These are phyloP conservation scores for Pisolithus sp. DNA, from an alignment of 768 basidiomycete species.

Conservation along the genomic window DNA sequence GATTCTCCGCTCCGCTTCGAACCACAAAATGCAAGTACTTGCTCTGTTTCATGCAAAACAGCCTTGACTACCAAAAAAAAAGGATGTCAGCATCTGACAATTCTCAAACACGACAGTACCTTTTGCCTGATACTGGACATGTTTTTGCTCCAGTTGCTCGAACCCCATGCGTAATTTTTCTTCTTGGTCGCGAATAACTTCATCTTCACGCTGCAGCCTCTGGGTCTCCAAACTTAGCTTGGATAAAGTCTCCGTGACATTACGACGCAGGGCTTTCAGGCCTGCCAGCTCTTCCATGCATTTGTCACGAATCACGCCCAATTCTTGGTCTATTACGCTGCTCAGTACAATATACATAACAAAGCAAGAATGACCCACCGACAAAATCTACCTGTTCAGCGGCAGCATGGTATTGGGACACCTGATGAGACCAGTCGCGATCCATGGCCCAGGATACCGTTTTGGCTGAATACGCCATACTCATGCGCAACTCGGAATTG, in stretches of 20 bases:
- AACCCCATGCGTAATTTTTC: slow-evolving; percentile 32
- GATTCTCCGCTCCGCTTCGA: slow-evolving; percentile 34
- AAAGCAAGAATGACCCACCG: slow-evolving; percentile 21
- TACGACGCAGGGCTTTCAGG: slow-evolving; percentile 49
- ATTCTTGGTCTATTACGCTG: slow-evolving; percentile 43
- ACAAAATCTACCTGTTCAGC: slow-evolving; percentile 36
- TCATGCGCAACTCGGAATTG: slow-evolving; percentile 40
- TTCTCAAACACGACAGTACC: slow-evolving; percentile 14
- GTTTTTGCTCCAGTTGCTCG: slow-evolving; percentile 36
- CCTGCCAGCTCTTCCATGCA: slow-evolving; percentile 60
- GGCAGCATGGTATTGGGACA: slow-evolving; percentile 41
- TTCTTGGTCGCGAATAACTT: slow-evolving; percentile 36
- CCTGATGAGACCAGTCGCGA: slow-evolving; percentile 50
- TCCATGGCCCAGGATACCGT: slow-evolving; percentile 75
- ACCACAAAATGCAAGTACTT: slow-evolving; percentile 38
- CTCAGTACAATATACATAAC: slow-evolving; percentile 1
- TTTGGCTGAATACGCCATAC: slow-evolving; percentile 48
- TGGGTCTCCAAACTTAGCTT: slow-evolving; percentile 35
- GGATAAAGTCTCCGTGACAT: slow-evolving; percentile 39
- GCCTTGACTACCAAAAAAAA: slow-evolving; percentile 28
- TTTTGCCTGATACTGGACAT: slow-evolving; percentile 36
- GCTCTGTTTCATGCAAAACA: slow-evolving; percentile 39
- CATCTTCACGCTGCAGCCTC: slow-evolving; percentile 35
- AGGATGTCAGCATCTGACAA: slow-evolving; percentile 5
- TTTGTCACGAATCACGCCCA: slow-evolving; percentile 48